phyloP scores from a whole-genome alignment of 139 green algal species.

The Micromonas pusilla region DNA sequence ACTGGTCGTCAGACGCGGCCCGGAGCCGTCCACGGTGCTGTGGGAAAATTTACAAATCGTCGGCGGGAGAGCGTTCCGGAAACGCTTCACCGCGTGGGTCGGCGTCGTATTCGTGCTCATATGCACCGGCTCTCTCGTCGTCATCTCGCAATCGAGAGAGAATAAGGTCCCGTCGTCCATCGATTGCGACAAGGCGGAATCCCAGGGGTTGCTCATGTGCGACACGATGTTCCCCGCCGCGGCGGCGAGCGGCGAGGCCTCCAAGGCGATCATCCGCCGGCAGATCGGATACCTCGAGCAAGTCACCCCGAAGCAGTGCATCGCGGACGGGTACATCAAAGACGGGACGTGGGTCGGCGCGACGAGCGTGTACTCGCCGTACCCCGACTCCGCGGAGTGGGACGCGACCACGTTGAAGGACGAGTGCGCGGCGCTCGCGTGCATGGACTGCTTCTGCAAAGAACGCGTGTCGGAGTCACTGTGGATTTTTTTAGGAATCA shows the following conservation, averaged over 20 bases:
- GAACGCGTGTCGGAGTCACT: background rate
- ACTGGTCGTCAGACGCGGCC: background rate
- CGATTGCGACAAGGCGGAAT: background rate
- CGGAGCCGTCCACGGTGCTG: background rate
- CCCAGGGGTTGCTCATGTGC: background rate
- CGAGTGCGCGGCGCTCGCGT: conserved; percentile 6
- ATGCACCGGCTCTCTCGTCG: background rate
- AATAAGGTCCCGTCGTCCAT: background rate
- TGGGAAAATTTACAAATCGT: background rate
- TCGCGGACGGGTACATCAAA: background rate
- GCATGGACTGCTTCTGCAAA: background rate
- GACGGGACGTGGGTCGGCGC: background rate
- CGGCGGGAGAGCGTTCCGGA: background rate
- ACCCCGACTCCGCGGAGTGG: background rate
- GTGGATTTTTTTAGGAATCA: background rate
- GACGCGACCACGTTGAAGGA: background rate
- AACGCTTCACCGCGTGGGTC: background rate
- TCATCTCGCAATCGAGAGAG: background rate
- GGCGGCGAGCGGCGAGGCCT: background rate
- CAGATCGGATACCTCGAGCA: background rate
- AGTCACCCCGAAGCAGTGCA: background rate
- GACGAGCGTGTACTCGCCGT: background rate
- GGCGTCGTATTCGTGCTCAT: background rate
- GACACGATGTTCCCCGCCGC: background rate
- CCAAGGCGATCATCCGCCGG: background rate